phyloP scores from a whole-genome alignment of 2,329 filamentous ascomycete genomes.

The Eutypella sp. region DNA sequence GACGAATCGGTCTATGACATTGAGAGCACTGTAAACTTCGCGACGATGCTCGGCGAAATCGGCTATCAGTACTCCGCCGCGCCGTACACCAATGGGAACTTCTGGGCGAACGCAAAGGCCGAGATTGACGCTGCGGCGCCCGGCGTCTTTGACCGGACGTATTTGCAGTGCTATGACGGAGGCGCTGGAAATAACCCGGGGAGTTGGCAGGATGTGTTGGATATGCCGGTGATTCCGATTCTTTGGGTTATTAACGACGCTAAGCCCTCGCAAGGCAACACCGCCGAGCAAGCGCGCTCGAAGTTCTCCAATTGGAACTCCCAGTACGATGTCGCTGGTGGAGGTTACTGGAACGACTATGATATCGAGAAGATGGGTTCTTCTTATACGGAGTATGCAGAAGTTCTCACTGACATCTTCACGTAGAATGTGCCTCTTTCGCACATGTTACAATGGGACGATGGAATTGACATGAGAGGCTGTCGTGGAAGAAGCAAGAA shows the following conservation, averaged over 20 bases:
- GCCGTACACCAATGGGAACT: slow-evolving; percentile 30
- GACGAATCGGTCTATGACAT: slow-evolving; percentile 34
- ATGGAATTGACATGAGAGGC: too few species aligned
- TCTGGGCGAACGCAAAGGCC: slow-evolving; percentile 24
- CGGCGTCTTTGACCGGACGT: slow-evolving; percentile 28
- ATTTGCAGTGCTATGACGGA: slow-evolving; percentile 41
- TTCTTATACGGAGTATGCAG: too few species aligned
- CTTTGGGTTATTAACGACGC: slow-evolving; percentile 42
- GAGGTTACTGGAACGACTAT: slow-evolving; percentile 42
- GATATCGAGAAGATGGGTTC: slow-evolving; percentile 40
- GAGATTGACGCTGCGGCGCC: slow-evolving; percentile 18
- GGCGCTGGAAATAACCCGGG: slow-evolving; percentile 36
- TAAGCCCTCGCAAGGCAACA: slow-evolving; percentile 36
- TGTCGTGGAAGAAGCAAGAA: too few species aligned
- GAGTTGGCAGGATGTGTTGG: slow-evolving; percentile 32
- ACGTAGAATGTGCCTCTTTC: too few species aligned
- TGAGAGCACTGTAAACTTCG: slow-evolving; percentile 30
- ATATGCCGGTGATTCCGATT: slow-evolving; percentile 37
- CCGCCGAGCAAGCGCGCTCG: slow-evolving; percentile 29
- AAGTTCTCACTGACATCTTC: too few species aligned
- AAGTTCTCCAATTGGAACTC: slow-evolving; percentile 31
- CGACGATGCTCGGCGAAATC: slow-evolving; percentile 26
- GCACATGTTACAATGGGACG: too few species aligned
- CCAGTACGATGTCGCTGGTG: slow-evolving; percentile 28
- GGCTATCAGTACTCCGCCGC: slow-evolving; percentile 34